Evolutionary conservation across 495 filamentous ascomycete species (phyloP).

Genomic region (Lichenothelia convexa): DNA sequence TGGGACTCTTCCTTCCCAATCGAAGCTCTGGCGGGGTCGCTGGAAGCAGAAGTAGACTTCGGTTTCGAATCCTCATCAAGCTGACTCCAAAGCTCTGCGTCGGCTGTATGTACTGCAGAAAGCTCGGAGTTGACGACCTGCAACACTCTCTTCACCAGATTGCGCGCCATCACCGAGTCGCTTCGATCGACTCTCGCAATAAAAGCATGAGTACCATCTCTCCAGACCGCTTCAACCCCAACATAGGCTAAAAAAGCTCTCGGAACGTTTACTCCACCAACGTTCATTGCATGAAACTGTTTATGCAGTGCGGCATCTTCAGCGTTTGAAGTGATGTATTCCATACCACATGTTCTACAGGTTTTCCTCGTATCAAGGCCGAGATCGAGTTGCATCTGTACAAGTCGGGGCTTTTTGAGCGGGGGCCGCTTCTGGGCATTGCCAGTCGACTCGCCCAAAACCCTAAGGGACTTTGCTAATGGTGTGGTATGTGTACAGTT

Average conservation of each 20-base stretch:
- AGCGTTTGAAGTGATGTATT: slow-evolving; percentile 46
- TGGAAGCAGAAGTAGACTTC: not conserved
- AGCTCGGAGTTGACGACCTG: slow-evolving; percentile 51
- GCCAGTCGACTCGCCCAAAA: not conserved
- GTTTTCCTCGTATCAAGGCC: slow-evolving; percentile 38
- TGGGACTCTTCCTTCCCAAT: slow-evolving; percentile 3
- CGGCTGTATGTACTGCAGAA: slow-evolving; percentile 40
- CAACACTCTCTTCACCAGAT: slow-evolving; percentile 35
- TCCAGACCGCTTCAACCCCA: slow-evolving; percentile 10
- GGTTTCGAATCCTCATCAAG: not conserved
- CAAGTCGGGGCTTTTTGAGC: slow-evolving; percentile 19
- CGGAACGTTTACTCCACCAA: slow-evolving; percentile 43
- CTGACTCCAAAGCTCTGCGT: slow-evolving; percentile 38
- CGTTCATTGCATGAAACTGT: slow-evolving; percentile 49
- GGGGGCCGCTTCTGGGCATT: not conserved
- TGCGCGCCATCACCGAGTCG: slow-evolving; percentile 26
- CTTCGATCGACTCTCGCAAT: slow-evolving; percentile 40
- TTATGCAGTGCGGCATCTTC: slow-evolving; percentile 48
- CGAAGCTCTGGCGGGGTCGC: not conserved
- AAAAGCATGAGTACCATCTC: slow-evolving; percentile 28
- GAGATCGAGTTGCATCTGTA: slow-evolving; percentile 50
- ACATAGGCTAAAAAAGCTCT: slow-evolving; percentile 30
- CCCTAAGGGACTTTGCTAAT: not conserved
- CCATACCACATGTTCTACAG: slow-evolving; percentile 52
- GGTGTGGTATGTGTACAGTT: not conserved